A percentile compares a stretch with the other conserved stretches of the same genome.
These are phyloP conservation scores for Nicotiana sylvestris DNA, from an alignment of 257 asterid species.

Conservation along the genomic window DNA sequence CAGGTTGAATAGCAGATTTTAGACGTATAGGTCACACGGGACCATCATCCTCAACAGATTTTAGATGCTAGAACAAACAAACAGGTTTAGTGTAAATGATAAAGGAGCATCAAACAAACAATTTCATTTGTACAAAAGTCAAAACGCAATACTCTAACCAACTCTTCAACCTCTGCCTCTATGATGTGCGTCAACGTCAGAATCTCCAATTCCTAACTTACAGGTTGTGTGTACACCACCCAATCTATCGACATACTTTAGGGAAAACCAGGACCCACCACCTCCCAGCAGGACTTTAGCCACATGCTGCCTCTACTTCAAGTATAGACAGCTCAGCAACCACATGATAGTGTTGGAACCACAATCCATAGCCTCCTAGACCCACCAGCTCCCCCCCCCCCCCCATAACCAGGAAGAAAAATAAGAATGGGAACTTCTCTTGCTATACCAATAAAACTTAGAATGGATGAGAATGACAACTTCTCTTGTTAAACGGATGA, in stretches of 20 bases:
- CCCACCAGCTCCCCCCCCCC: background rate
- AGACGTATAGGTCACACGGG: too few relatives aligned
- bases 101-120: too few relatives aligned
- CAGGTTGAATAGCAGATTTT: too few relatives aligned
- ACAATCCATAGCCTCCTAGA: background rate
- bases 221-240: background rate
- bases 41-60: too few relatives aligned
- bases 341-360: background rate
- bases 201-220: background rate
- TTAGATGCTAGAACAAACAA: too few relatives aligned
- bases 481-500: background rate
- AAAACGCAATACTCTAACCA: background rate
- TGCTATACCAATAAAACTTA: background rate
- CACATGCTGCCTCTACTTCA: background rate
- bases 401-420: background rate
- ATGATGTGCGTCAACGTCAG: background rate
- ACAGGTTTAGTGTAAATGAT: too few relatives aligned
- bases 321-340: slow-evolving; percentile 1
- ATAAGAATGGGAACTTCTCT: background rate
- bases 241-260: background rate
- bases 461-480: background rate
- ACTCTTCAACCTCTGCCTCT: background rate
- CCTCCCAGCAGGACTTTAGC: background rate
- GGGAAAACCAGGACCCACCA: background rate
- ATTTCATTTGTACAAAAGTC: too few relatives aligned